A percentile compares a stretch with the other conserved stretches of the same genome.
Evolutionary conservation across 768 basidiomycete genomes (phyloP).

Genomic region (Amanita muscaria): DNA sequence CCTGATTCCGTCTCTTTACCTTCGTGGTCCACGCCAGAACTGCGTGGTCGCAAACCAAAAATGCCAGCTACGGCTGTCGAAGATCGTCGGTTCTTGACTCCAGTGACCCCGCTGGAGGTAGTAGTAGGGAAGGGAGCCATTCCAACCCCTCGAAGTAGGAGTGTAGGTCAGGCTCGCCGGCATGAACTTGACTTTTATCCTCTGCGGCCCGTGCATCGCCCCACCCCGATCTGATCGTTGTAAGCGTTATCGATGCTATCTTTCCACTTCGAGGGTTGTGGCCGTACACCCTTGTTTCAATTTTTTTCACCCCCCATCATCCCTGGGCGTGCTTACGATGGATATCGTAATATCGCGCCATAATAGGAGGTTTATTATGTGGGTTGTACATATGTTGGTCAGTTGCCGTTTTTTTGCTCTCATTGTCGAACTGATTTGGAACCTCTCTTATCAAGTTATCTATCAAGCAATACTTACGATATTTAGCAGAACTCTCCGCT

Average conservation of each 20-base stretch:
- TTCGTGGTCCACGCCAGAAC: slow-evolving; percentile 1
- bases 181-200: slow-evolving; percentile 7
- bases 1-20: neutral
- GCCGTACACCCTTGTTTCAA: neutral
- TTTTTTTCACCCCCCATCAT: neutral
- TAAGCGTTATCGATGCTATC: neutral
- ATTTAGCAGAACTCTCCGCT: neutral
- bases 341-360: no score
- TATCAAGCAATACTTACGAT: no score
- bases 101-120: neutral
- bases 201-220: neutral
- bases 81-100: slow-evolving; percentile 1
- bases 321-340: no score
- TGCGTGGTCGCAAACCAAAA: neutral
- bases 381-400: neutral
- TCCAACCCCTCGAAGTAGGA: slow-evolving; percentile 3
- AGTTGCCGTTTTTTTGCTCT: no score
- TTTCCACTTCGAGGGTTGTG: neutral
- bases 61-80: neutral
- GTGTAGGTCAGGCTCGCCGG: slow-evolving; percentile 3
- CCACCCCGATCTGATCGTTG: neutral
- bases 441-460: no score
- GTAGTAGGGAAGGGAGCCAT: neutral
- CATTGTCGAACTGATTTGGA: no score
- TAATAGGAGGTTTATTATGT: neutral